Percentiles rank a stretch among this genome's conserved stretches.
Conservation (phyloP, 2,329 filamentous ascomycete genomes). For the Domatiomyces catenatus region DNA sequence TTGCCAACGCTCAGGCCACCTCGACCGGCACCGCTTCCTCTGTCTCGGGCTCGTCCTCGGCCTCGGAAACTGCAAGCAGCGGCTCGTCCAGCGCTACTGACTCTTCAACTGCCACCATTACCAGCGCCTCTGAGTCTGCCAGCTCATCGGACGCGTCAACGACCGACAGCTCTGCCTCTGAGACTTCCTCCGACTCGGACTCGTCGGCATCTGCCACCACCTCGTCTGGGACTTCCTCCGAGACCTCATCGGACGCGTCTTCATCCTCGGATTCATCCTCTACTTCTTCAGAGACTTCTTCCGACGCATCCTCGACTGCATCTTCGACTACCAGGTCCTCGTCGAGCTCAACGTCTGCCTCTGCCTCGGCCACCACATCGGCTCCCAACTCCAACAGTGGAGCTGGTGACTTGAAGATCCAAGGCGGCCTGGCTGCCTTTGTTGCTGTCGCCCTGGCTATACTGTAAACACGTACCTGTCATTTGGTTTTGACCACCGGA, state of each 20-base stretch:
- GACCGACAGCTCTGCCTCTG: not conserved
- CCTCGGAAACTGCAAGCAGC: constrained; percentile 9
- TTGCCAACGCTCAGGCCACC: constrained; percentile 32
- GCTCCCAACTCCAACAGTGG: constrained; percentile 22
- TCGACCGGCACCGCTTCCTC: constrained; percentile 18
- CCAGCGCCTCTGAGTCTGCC: constrained; percentile 2
- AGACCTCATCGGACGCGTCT: constrained; percentile 5
- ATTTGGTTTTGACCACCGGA: not conserved
- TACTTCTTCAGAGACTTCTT: constrained; percentile 1
- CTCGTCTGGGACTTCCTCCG: not conserved
- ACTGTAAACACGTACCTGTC: constrained; percentile 17
- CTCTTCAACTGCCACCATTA: constrained; percentile 15
- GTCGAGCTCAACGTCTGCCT: constrained; percentile 5
- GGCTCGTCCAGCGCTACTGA: constrained; percentile 14
- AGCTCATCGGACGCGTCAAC: not conserved
- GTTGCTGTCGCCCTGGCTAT: constrained; percentile 23
- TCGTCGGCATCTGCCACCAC: constrained; percentile 13
- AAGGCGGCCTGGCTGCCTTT: constrained; percentile 23
- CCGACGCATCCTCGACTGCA: constrained; percentile 9
- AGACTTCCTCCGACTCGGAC: constrained; percentile 2
- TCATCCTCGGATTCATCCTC: constrained; percentile 13
- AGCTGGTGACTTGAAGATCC: constrained; percentile 20
- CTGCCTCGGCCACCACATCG: constrained; percentile 19
- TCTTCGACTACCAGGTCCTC: constrained; percentile 6
- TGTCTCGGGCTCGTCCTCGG: constrained; percentile 20